Evolutionary conservation across 768 basidiomycete genomes (phyloP), one percentile per base, ranked within the genome.

Genomic region (Boletus tomentosulus): DNA sequence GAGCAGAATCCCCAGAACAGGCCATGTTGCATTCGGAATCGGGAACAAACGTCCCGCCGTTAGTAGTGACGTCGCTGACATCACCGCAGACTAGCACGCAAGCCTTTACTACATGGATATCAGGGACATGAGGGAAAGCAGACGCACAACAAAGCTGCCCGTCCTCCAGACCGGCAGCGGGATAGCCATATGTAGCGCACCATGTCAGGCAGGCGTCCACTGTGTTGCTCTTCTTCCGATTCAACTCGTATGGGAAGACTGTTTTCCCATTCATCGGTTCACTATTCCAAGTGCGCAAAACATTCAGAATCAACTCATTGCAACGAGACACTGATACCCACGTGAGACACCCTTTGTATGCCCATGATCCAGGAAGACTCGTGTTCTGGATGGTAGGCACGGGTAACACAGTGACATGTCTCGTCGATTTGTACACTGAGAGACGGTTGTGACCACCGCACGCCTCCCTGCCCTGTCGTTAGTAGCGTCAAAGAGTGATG

Each of bases 381-480:
- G 79, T 80, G 6, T 71, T 83, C 59, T 81, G 78, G 2, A 76
- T 62, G 0, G 72, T 70, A 5, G 89, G 87, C 1, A 15, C 12
- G 13, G 87, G 81, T 15, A 83, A 69, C 8, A 74, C 74, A 0
- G 74, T 78, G 45, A 90, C 73, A 41, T 72, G 76, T 3, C 70
- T 73, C 7, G 70, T 78, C 0, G 79, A 75, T 0, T 80, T 74
- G 60, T 90, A 90, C 13, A 89, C 79, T 1, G 87, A 88, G 25
- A 91, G 62, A n/a, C 81, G 78, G 62, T 84, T 84, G 1, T 83
- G 79, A 6, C 83, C 89, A 62, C 89, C 89, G 56, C 89, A 91
- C 39, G 82, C 80, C 66, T 86, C 76, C 12, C 84, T 85, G 55
- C 46, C 53, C 37, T 22, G 27, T 55, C 38, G 51, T 56, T 16